phyloP scores from a whole-genome alignment of 768 basidiomycete genomes.

The Gymnopilus junonius region DNA sequence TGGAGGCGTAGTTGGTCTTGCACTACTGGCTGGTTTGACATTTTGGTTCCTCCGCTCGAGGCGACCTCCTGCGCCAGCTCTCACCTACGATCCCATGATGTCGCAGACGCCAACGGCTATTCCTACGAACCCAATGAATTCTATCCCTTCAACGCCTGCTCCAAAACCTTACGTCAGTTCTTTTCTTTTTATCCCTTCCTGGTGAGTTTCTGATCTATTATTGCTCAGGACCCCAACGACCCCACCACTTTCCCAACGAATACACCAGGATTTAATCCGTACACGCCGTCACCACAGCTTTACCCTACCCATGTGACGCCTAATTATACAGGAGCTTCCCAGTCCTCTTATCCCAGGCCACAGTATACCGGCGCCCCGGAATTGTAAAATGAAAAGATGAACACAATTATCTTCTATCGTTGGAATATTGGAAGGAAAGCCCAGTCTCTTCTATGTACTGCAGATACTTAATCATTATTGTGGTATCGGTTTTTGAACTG shows the following conservation, averaged over 20 bases:
- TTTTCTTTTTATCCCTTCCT: neutral
- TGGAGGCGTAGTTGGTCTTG: conserved; percentile 54
- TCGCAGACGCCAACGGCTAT: conserved; percentile 21
- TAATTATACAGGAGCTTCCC: conserved; percentile 38
- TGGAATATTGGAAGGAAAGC: neutral
- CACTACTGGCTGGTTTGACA: conserved; percentile 39
- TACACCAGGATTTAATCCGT: conserved; percentile 15
- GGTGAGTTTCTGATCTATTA: neutral
- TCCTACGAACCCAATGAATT: conserved; percentile 21
- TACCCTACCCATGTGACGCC: conserved; percentile 11
- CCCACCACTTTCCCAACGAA: conserved; percentile 44
- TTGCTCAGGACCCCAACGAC: conserved; percentile 40
- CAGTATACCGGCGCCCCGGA: conserved; percentile 16
- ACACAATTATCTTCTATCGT: neutral
- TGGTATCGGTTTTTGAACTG: neutral
- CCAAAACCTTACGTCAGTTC: conserved; percentile 44
- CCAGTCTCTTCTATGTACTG: no score
- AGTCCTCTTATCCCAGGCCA: conserved; percentile 15
- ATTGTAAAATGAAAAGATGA: neutral
- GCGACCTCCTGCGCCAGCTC: conserved; percentile 23
- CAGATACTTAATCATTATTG: no score
- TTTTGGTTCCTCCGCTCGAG: conserved; percentile 33
- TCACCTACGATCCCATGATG: conserved; percentile 19
- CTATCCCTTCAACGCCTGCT: conserved; percentile 26
- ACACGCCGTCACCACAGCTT: conserved; percentile 14